Base-by-base conservation (phyloP, 2,329 filamentous ascomycete genomes). In the Cladophialophora psammophila region DNA sequence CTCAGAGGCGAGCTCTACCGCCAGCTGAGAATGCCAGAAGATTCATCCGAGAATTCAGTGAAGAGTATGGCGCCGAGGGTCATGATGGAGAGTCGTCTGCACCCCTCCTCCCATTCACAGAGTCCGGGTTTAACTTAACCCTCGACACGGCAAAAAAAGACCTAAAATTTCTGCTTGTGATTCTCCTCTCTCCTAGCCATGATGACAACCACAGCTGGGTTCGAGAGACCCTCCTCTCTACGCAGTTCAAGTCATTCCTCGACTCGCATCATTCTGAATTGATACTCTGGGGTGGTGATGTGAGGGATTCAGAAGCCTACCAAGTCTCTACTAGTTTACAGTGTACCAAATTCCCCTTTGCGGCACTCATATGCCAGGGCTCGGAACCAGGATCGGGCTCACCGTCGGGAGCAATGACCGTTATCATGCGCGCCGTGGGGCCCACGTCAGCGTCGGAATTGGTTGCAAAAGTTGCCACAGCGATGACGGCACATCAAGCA, bases 281-380 rank as follows among this genome's bases (percentile, higher is more conserved):
- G 35, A 83, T 98, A 40, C 80, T 99, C 2, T 99, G 95, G 95
- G 93, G 91, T 48, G 95, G 95, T 55, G 97, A 93, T 72, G 91
- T 98, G 0, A 88, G 93, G 70, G 95, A 99, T 77, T 91, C 93
- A 2, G 95, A 99, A 80, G 92, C 94, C 5, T 98, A 96, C 78
- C 93, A 97, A 77, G 93, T 97, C 48, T 89, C 93, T n/a, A 86
- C 87, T 12, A 93, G 94, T 54, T 88, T 98, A 69, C 90, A 90
- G 72, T 95, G 92, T 78, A 96, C 92, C 66, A 96, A 96, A 76
- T 97, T 95, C 74, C 95, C 95, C 9, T 98, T 96, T 76, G 89
- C 91, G 0, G 92, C 90, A 13, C 80, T 97, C 2, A 89, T 97
- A 34, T 94, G 93, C 65, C 90, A 97, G 71, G 97, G 94, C 0